Conservation (phyloP, 2,329 filamentous ascomycete genomes). For the Metarhizium brunneum region DNA sequence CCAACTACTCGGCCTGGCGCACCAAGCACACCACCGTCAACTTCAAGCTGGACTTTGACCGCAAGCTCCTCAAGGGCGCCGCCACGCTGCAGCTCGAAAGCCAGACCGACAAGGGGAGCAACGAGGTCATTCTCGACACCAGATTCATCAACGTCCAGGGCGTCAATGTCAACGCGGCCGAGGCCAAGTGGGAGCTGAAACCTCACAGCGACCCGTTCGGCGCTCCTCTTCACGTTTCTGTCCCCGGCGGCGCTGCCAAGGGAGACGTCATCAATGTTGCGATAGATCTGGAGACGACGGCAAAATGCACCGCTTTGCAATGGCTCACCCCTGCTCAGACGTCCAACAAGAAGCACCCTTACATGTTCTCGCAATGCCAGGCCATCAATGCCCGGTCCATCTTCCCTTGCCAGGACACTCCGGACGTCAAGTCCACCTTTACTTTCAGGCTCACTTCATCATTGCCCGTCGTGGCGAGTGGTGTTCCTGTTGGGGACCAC, state of each 20-base stretch:
- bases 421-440: constrained; percentile 93
- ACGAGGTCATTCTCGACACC: constrained; percentile 81
- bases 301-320: constrained; percentile 83
- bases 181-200: constrained; percentile 59
- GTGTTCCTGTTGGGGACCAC: constrained; percentile 48
- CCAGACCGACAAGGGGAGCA: constrained; percentile 61
- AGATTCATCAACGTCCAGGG: constrained; percentile 66
- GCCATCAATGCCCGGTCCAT: constrained; percentile 90
- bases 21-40: constrained; percentile 77
- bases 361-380: constrained; percentile 98
- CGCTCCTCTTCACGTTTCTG: constrained; percentile 56
- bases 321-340: constrained; percentile 94
- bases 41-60: constrained; percentile 75
- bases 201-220: constrained; percentile 66
- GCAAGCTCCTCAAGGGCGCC: constrained; percentile 66
- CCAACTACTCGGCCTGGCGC: constrained; percentile 83
- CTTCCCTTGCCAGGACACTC: constrained; percentile 95
- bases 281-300: constrained; percentile 72
- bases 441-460: constrained; percentile 80
- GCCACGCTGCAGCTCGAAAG: constrained; percentile 71
- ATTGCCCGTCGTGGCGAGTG: constrained; percentile 85
- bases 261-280: constrained; percentile 44
- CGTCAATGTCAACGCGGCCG: constrained; percentile 59
- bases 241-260: constrained; percentile 44
- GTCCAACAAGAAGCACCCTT: constrained; percentile 89